A percentile compares a stretch with the other conserved stretches of the same genome.
Evolutionary conservation across 257 asterid genomes (phyloP).

Genomic region (Penstemon davidsonii): DNA sequence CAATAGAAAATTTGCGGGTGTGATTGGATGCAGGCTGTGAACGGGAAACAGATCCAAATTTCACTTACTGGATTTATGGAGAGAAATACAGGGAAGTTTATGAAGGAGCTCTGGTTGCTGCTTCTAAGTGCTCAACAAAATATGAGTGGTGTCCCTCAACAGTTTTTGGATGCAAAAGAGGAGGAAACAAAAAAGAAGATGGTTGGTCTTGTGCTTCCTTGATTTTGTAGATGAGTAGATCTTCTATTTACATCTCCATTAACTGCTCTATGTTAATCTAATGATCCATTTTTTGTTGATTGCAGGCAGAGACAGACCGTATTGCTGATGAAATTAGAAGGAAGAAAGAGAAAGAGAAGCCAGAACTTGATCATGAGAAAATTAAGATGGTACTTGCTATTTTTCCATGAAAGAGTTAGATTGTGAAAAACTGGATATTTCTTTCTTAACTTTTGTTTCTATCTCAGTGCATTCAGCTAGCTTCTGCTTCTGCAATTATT

Average conservation of each 20-base stretch:
- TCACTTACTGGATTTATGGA: slow-evolving; percentile 98
- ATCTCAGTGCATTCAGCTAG: slow-evolving; percentile 81
- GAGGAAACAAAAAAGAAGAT: slow-evolving; percentile 83
- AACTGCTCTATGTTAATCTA: slow-evolving; percentile 1
- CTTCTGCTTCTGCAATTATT: slow-evolving; percentile 96
- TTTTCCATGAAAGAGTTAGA: slow-evolving; percentile 58
- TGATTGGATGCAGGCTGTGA: slow-evolving; percentile 67
- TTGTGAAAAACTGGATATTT: slow-evolving; percentile 34
- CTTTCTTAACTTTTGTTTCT: slow-evolving; percentile 50
- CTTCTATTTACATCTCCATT: slow-evolving; percentile 2
- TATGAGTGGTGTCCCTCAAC: slow-evolving; percentile 93
- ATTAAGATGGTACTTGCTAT: slow-evolving; percentile 57
- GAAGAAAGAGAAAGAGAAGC: slow-evolving; percentile 78
- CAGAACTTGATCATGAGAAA: slow-evolving; percentile 65
- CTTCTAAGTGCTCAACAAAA: slow-evolving; percentile 92
- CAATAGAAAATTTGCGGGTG: slow-evolving; percentile 14
- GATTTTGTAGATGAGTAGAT: background rate
- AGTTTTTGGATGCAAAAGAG: slow-evolving; percentile 94
- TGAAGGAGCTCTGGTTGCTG: slow-evolving; percentile 94
- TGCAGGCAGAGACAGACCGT: slow-evolving; percentile 88
- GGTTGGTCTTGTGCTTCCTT: slow-evolving; percentile 46
- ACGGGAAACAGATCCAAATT: slow-evolving; percentile 92
- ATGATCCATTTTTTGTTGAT: slow-evolving; percentile 26
- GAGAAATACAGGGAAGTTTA: slow-evolving; percentile 95
- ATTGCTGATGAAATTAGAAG: slow-evolving; percentile 69